Percentiles rank a stretch among this genome's conserved stretches.
Conservation (phyloP, 1,284 basidiomycete genomes). For the Tremellales sp. region DNA sequence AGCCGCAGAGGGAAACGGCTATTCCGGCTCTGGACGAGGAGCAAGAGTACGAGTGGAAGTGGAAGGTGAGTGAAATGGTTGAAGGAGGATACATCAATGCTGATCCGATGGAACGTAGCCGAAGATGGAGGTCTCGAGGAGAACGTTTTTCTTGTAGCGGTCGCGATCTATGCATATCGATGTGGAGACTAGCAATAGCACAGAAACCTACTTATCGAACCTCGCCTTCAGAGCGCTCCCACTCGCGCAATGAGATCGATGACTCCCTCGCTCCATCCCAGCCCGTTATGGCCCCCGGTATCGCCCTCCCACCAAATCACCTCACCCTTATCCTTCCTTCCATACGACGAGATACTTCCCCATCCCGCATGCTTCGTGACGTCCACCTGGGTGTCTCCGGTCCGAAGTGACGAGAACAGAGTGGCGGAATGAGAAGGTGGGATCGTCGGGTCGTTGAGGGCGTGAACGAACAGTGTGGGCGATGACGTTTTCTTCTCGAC, state of each 20-base stretch:
- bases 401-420: constrained; percentile 62
- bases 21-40: constrained; percentile 48
- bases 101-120: constrained; percentile 31
- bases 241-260: constrained; percentile 42
- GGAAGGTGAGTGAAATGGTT: constrained; percentile 44
- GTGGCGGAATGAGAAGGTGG: constrained; percentile 68
- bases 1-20: constrained; percentile 18
- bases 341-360: constrained; percentile 23
- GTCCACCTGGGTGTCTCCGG: constrained; percentile 1
- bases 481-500: constrained; percentile 56
- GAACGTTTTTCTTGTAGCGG: constrained; percentile 50
- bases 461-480: constrained; percentile 72
- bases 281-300: constrained; percentile 37
- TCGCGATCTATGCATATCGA: too few species aligned
- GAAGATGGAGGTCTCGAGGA: constrained; percentile 50
- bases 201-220: too few species aligned
- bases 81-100: background rate
- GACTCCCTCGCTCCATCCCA: constrained; percentile 43
- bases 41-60: constrained; percentile 52
- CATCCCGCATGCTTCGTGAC: constrained; percentile 23
- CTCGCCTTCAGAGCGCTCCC: too few species aligned
- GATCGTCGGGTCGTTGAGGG: constrained; percentile 76
- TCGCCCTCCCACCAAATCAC: constrained; percentile 41
- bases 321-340: constrained; percentile 11
- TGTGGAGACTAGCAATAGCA: too few species aligned